phyloP scores from a whole-genome alignment of 345 rosid species.

The Passiflora organensis region DNA sequence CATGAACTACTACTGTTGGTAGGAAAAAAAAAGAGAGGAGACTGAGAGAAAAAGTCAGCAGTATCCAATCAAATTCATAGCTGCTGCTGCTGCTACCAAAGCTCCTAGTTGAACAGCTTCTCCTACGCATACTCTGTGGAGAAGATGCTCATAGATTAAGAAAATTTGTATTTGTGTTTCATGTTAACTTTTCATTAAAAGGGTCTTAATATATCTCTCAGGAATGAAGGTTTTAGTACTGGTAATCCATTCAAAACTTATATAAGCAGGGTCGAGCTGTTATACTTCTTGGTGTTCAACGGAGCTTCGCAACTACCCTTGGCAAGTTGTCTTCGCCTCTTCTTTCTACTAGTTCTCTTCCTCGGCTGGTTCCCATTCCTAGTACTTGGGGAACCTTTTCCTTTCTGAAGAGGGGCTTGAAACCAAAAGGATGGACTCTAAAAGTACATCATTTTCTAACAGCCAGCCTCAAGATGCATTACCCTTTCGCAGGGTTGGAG shows the following conservation, averaged over 20 bases:
- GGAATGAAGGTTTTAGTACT: conserved; percentile 25
- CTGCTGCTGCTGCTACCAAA: too few species aligned
- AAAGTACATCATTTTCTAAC: conserved; percentile 31
- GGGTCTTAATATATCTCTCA: conserved; percentile 20
- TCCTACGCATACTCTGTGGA: too few species aligned
- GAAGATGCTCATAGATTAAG: too few species aligned
- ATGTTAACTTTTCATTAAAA: too few species aligned
- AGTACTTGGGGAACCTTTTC: neutral
- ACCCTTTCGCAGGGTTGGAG: conserved; percentile 67
- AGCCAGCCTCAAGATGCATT: conserved; percentile 21
- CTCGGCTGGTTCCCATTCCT: conserved; percentile 5
- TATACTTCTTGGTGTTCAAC: conserved; percentile 6
- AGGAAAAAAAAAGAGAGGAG: too few species aligned
- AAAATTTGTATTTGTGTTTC: too few species aligned
- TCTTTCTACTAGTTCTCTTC: conserved; percentile 7
- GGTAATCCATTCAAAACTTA: conserved; percentile 15
- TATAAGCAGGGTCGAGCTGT: conserved; percentile 24
- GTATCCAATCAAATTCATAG: too few species aligned
- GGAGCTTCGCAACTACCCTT: conserved; percentile 9
- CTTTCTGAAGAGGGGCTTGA: conserved; percentile 25
- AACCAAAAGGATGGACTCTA: conserved; percentile 31
- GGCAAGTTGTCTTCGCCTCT: neutral
- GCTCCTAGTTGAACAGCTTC: too few species aligned
- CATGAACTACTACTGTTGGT: too few species aligned
- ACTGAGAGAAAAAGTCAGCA: too few species aligned